Base-by-base conservation (phyloP, 768 basidiomycete species). In the Pisolithus tinctorius region DNA sequence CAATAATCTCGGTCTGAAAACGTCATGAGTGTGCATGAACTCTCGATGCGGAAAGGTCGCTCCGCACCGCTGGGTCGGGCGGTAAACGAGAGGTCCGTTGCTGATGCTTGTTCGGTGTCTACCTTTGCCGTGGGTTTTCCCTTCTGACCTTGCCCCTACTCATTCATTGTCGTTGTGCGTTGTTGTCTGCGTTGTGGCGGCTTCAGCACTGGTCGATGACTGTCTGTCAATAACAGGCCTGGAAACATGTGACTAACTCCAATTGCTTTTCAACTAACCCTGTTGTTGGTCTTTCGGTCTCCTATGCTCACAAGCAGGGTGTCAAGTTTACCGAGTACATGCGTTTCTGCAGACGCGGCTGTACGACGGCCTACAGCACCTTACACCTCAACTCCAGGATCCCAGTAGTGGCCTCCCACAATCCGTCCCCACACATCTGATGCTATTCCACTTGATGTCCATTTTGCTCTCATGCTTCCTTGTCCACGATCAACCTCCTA, bases 1-100 rank as follows among this genome's bases (percentile, higher is more conserved):
- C 74, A 60, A 95, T 91, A 29, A 96, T 85, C 52, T 77, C 84
- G 17, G 69, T 67, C 82, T 85, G 53, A 41, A 34, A 41, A 39
- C 41, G 34, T 13, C 49, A 52, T 52, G 38, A 52, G 47, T 53
- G 37, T 6, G 41, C 16, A 37, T 1, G 31, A 8, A 26, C 31
- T 14, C 25, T 20, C n/a, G 47, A 53, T n/a, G n/a, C n/a, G 43
- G 27, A 8, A 39, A 30, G 45, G 34, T 30, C 38, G 5, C 36
- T 45, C 47, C 27, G 23, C 38, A 66, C 66, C 57, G 59, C 31
- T 34, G 55, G 6, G 55, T 26, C n/a, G 45, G 62, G 7, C 59
- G 65, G 16, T n/a, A 46, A 62, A 60, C 8, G 47, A 55, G 20
- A 64, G 50, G 50, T 60, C 61, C n/a, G 62, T 62, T 25, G 64